A percentile compares a stretch with the other conserved stretches of the same genome.
phyloP scores from a whole-genome alignment of 2,329 filamentous ascomycete species.

The Phoma sp. region DNA sequence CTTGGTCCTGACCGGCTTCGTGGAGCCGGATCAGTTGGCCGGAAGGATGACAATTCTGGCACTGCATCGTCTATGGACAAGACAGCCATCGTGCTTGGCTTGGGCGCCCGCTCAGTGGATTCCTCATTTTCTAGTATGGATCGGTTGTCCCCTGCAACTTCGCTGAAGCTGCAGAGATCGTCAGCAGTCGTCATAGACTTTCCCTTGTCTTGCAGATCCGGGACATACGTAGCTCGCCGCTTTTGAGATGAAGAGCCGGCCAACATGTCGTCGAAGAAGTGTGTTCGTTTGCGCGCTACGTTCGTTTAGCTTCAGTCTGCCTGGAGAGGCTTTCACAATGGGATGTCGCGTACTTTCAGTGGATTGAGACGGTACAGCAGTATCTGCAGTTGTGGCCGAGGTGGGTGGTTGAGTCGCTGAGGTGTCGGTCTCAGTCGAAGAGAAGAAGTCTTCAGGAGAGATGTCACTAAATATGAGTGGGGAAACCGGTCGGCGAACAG shows the following conservation, averaged over 20 bases:
- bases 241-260: conserved; percentile 17
- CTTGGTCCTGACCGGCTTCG: neutral
- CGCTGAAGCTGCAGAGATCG: neutral
- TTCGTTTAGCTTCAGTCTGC: neutral
- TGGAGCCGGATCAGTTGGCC: conserved; percentile 10
- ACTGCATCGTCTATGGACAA: neutral
- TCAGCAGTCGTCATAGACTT: neutral
- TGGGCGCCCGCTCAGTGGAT: conserved; percentile 16
- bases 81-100: neutral
- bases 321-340: neutral
- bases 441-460: conserved; percentile 21
- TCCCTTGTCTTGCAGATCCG: neutral
- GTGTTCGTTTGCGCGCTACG: conserved; percentile 20
- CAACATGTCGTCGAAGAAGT: neutral
- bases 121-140: conserved; percentile 2
- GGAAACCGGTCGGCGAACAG: conserved; percentile 3
- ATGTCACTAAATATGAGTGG: conserved; percentile 27
- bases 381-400: conserved; percentile 21
- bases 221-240: conserved; percentile 13
- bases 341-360: neutral
- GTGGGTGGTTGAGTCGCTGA: conserved; percentile 23
- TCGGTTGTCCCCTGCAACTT: conserved; percentile 13
- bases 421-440: conserved; percentile 2
- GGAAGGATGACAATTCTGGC: conserved; percentile 22
- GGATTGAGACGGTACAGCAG: neutral